phyloP scores from a whole-genome alignment of 257 asterid genomes.

The Rauvolfia tetraphylla region DNA sequence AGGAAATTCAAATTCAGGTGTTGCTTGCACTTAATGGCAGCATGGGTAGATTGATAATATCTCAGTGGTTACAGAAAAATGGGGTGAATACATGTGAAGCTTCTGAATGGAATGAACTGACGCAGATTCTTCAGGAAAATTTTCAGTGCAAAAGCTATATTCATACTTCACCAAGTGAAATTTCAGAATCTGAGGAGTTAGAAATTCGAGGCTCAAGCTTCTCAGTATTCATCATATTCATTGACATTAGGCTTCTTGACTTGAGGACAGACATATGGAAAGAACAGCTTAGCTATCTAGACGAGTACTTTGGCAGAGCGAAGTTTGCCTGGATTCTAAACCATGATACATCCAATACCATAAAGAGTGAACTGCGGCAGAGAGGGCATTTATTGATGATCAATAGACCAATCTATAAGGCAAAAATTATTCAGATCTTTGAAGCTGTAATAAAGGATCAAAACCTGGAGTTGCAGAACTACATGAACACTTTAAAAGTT shows the following conservation, averaged over 20 bases:
- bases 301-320: slow-evolving; percentile 43
- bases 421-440: slow-evolving; percentile 63
- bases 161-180: slow-evolving; percentile 22
- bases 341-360: slow-evolving; percentile 56
- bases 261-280: slow-evolving; percentile 70
- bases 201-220: slow-evolving; percentile 15
- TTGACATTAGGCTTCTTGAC: slow-evolving; percentile 75
- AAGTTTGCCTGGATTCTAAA: slow-evolving; percentile 75
- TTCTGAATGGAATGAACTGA: slow-evolving; percentile 77
- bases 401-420: slow-evolving; percentile 71
- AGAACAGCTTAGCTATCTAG: slow-evolving; percentile 73
- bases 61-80: slow-evolving; percentile 64
- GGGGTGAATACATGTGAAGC: slow-evolving; percentile 56
- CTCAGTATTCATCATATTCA: slow-evolving; percentile 41
- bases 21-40: slow-evolving; percentile 83
- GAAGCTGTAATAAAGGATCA: slow-evolving; percentile 51
- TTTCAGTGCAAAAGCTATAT: slow-evolving; percentile 21
- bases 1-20: slow-evolving; percentile 50
- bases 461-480: slow-evolving; percentile 28
- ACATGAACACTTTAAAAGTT: slow-evolving; percentile 18
- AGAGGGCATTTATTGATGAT: slow-evolving; percentile 71
- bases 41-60: slow-evolving; percentile 52
- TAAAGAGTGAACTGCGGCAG: slow-evolving; percentile 64
- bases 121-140: slow-evolving; percentile 54
- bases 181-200: slow-evolving; percentile 29